Conservation (phyloP, 78 protist genomes). For the Emiliania huxleyi region DNA sequence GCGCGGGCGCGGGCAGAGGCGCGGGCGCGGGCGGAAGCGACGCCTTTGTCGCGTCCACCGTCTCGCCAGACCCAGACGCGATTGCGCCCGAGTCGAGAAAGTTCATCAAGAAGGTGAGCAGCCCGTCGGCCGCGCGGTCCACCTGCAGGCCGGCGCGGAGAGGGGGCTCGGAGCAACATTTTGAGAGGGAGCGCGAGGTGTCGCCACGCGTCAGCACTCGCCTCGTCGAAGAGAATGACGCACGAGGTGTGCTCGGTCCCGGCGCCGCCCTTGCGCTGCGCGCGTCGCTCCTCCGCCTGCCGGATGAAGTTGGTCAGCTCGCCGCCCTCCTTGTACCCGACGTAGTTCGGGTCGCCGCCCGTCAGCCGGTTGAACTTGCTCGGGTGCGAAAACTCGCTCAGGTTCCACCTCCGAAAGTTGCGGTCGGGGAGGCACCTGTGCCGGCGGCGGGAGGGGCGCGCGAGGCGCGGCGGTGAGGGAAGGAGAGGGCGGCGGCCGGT, state of each 20-base stretch:
- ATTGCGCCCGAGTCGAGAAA: background rate
- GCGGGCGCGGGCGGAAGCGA: too few relatives aligned
- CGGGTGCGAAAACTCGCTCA: conserved; percentile 37
- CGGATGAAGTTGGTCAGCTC: conserved; percentile 60
- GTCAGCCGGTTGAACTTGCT: conserved; percentile 47
- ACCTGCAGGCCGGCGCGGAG: too few relatives aligned
- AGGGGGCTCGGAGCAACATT: too few relatives aligned
- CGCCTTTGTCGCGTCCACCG: background rate
- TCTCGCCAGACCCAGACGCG: background rate
- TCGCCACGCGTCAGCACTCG: too few relatives aligned
- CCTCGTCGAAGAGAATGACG: background rate
- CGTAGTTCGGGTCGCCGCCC: conserved; percentile 67
- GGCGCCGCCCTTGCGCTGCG: background rate
- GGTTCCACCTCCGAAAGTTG: conserved; percentile 64
- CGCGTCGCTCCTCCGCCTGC: conserved; percentile 14
- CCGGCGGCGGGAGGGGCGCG: too few relatives aligned
- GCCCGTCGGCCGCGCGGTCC: conserved; percentile 3
- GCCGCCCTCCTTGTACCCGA: conserved; percentile 75
- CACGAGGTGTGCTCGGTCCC: background rate
- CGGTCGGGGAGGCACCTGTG: background rate
- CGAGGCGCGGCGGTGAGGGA: too few relatives aligned
- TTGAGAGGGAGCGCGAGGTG: too few relatives aligned
- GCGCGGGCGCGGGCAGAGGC: too few relatives aligned
- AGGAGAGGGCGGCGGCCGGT: too few relatives aligned
- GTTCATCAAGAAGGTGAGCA: conserved; percentile 17